Evolutionary conservation across 1,284 basidiomycete species (phyloP).

Genomic region (Grifola frondosa): DNA sequence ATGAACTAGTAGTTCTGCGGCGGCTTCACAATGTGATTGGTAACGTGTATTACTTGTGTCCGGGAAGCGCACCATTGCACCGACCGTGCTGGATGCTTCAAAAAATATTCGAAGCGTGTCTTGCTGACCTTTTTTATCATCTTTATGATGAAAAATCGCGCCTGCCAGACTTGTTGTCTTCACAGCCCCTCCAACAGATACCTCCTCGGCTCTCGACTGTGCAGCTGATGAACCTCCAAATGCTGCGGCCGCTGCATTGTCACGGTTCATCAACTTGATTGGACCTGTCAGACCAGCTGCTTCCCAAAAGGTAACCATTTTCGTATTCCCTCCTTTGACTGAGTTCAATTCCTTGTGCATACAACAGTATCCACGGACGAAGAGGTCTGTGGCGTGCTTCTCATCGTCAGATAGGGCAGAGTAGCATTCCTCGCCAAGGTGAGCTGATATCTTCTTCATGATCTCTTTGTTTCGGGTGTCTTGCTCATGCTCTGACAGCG

Average conservation of each 20-base stretch:
- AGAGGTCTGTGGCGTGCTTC: constrained; percentile 17
- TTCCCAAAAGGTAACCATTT: constrained; percentile 24
- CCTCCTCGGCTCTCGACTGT: constrained; percentile 16
- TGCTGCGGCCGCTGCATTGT: constrained; percentile 25
- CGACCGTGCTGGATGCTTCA: constrained; percentile 17
- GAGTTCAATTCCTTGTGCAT: constrained; percentile 43
- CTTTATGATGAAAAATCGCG: constrained; percentile 31
- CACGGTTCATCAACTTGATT: constrained; percentile 29
- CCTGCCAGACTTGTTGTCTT: constrained; percentile 32
- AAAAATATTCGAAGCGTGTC: constrained; percentile 19
- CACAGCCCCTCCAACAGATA: constrained; percentile 26
- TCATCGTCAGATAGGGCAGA: neutral
- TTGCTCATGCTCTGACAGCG: neutral
- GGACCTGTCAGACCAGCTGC: constrained; percentile 15
- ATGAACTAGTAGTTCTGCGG: constrained; percentile 25
- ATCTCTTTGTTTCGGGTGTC: neutral
- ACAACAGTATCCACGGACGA: constrained; percentile 36
- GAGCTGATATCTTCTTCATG: too few relatives aligned
- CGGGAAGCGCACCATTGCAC: constrained; percentile 27
- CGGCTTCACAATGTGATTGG: constrained; percentile 28
- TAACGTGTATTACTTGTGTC: constrained; percentile 32
- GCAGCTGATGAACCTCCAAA: constrained; percentile 3
- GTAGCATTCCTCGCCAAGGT: neutral
- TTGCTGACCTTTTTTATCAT: constrained; percentile 24
- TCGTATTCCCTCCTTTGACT: constrained; percentile 31